These are phyloP conservation scores for Curvularia verruculosa DNA, from an alignment of 2,329 filamentous ascomycete species.

Conservation along the genomic window DNA sequence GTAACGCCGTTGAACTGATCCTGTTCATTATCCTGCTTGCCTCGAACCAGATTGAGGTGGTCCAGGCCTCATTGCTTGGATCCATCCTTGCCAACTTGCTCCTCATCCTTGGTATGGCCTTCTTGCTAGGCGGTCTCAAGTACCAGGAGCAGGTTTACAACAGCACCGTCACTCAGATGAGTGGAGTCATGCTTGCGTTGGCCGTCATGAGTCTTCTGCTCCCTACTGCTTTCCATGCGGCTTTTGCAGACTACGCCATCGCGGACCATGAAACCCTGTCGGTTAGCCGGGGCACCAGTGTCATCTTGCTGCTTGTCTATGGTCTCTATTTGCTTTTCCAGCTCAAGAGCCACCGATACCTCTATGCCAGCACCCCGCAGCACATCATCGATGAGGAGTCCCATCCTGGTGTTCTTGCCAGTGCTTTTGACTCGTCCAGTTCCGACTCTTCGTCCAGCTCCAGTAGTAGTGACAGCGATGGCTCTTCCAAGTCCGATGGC, in stretches of 20 bases:
- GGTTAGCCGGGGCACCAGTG: slow-evolving; percentile 87
- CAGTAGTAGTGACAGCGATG: slow-evolving; percentile 66
- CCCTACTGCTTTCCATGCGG: slow-evolving; percentile 92
- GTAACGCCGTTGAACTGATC: slow-evolving; percentile 60
- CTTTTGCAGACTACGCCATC: slow-evolving; percentile 67
- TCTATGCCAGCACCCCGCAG: slow-evolving; percentile 90
- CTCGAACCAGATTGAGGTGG: slow-evolving; percentile 82
- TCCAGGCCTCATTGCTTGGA: slow-evolving; percentile 86
- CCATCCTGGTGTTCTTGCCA: slow-evolving; percentile 80
- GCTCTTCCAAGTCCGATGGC: slow-evolving; percentile 67
- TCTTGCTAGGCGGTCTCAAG: slow-evolving; percentile 82
- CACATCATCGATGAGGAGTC: slow-evolving; percentile 91
- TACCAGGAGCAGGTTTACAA: slow-evolving; percentile 96
- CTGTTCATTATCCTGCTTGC: slow-evolving; percentile 54
- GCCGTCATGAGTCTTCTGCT: slow-evolving; percentile 88
- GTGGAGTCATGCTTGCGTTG: slow-evolving; percentile 86
- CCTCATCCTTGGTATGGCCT: slow-evolving; percentile 89
- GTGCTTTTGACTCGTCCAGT: slow-evolving; percentile 76
- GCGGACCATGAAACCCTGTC: slow-evolving; percentile 77
- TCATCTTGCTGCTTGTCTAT: slow-evolving; percentile 83
- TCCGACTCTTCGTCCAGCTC: slow-evolving; percentile 57
- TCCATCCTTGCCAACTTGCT: slow-evolving; percentile 89
- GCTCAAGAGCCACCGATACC: slow-evolving; percentile 87
- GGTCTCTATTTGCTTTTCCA: slow-evolving; percentile 85
- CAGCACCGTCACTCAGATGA: slow-evolving; percentile 95